Conservation (phyloP, 2,329 filamentous ascomycete genomes). For the Paramyrothecium roridum region DNA sequence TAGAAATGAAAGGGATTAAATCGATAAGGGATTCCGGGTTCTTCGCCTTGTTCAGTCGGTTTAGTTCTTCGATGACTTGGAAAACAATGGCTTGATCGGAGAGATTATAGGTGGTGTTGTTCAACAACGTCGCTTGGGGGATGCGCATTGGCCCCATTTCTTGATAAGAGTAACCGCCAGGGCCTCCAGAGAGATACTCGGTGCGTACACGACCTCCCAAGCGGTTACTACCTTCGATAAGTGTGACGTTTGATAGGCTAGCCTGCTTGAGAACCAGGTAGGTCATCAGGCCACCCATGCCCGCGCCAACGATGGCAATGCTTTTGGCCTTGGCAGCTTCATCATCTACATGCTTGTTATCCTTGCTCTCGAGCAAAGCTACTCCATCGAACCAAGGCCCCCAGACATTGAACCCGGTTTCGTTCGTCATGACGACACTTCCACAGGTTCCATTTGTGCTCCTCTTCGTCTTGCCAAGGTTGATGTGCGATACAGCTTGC, state of each 20-base stretch:
- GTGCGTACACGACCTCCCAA: conserved; percentile 63
- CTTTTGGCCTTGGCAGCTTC: conserved; percentile 26
- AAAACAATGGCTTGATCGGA: conserved; percentile 65
- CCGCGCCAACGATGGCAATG: conserved; percentile 40
- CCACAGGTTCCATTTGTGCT: background rate
- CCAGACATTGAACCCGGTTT: conserved; percentile 38
- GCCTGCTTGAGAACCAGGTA: conserved; percentile 40
- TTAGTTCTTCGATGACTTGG: conserved; percentile 59
- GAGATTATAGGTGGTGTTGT: conserved; percentile 53
- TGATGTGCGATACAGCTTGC: background rate
- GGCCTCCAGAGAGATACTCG: conserved; percentile 55
- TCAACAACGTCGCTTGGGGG: conserved; percentile 37
- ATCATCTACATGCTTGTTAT: conserved; percentile 50
- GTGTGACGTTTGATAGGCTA: conserved; percentile 57
- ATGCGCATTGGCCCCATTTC: conserved; percentile 67
- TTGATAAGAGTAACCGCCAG: conserved; percentile 64
- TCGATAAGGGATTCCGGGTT: conserved; percentile 46
- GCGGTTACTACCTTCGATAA: conserved; percentile 56
- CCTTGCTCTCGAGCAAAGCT: conserved; percentile 49
- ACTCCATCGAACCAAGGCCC: conserved; percentile 67
- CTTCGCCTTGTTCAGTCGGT: conserved; percentile 52
- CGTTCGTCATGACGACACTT: conserved; percentile 42
- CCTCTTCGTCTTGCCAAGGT: background rate
- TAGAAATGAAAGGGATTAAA: conserved; percentile 62
- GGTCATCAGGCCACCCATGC: conserved; percentile 63